phyloP scores from a whole-genome alignment of 106 monocot genomes.

The Apostasia shenzhenica region DNA sequence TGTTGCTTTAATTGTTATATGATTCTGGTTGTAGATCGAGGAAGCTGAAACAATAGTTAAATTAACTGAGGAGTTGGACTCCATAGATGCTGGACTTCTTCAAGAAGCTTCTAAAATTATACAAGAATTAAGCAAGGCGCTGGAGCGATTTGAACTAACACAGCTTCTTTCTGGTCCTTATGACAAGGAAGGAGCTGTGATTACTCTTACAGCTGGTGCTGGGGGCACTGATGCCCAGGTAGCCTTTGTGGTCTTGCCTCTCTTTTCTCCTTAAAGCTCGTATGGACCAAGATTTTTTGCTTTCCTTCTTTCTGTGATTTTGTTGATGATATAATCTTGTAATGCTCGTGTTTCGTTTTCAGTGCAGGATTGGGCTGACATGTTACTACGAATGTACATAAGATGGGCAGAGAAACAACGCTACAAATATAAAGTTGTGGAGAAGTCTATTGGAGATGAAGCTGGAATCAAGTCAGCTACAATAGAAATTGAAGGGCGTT shows the following conservation, averaged over 20 bases:
- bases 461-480: conserved; percentile 95
- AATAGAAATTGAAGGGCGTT: conserved; percentile 88
- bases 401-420: conserved; percentile 92
- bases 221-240: conserved; percentile 99
- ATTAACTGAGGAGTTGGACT: conserved; percentile 87
- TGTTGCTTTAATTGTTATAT: too few species aligned
- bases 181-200: conserved; percentile 91
- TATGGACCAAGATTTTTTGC: too few species aligned
- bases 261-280: too few species aligned
- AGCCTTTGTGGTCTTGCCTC: background rate
- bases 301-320: conserved; percentile 2
- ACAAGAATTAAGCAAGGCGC: conserved; percentile 55
- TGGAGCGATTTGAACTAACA: conserved; percentile 73
- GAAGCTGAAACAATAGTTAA: conserved; percentile 97
- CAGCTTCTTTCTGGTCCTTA: conserved; percentile 98
- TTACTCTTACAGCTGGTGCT: conserved; percentile 92
- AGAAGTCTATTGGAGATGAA: conserved; percentile 95
- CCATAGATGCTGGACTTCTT: conserved; percentile 73
- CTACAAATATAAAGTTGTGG: conserved; percentile 83
- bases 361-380: conserved; percentile 99
- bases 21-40: conserved; percentile 48
- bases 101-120: conserved; percentile 84
- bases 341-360: conserved; percentile 42
- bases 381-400: conserved; percentile 87
- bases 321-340: conserved; percentile 7